Conservation (phyloP, 2,329 filamentous ascomycete genomes). For the Aotearoamyces nothofagi region DNA sequence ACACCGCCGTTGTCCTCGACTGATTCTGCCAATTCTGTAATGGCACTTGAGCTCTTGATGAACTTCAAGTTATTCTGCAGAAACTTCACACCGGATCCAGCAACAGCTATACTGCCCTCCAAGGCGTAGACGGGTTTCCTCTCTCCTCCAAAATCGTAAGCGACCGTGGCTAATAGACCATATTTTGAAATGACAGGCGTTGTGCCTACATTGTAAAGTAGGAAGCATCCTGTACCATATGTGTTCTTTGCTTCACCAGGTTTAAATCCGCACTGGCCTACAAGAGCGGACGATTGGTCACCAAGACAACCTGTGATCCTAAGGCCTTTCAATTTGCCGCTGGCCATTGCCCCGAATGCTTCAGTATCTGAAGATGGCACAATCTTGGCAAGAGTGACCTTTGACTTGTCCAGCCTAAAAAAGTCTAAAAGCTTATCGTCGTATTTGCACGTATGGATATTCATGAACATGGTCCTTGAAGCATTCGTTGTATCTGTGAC, state of each 20-base stretch:
- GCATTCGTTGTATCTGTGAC: slow-evolving; percentile 73
- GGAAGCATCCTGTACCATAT: slow-evolving; percentile 73
- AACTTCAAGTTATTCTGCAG: slow-evolving; percentile 50
- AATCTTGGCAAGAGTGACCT: slow-evolving; percentile 61
- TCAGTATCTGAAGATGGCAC: slow-evolving; percentile 56
- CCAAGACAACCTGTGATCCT: slow-evolving; percentile 66
- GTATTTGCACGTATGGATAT: slow-evolving; percentile 61
- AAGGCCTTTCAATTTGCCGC: slow-evolving; percentile 47
- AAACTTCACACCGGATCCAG: slow-evolving; percentile 63
- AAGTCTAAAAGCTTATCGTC: slow-evolving; percentile 59
- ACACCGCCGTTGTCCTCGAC: slow-evolving; percentile 55
- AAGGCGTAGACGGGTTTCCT: slow-evolving; percentile 58
- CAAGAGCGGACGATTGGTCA: slow-evolving; percentile 68
- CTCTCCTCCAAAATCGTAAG: slow-evolving; percentile 54
- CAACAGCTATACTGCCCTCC: slow-evolving; percentile 65
- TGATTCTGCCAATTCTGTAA: slow-evolving; percentile 46
- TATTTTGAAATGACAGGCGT: slow-evolving; percentile 68
- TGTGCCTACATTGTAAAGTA: slow-evolving; percentile 68
- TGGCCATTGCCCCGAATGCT: slow-evolving; percentile 49
- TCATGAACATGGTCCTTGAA: slow-evolving; percentile 82
- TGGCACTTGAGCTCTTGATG: slow-evolving; percentile 43
- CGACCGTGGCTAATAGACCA: slow-evolving; percentile 63
- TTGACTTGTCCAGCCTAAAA: slow-evolving; percentile 55
- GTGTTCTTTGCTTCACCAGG: slow-evolving; percentile 73
- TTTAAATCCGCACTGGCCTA: slow-evolving; percentile 65